phyloP scores from a whole-genome alignment of 1,284 basidiomycete species.

The Gomphus bonarii region DNA sequence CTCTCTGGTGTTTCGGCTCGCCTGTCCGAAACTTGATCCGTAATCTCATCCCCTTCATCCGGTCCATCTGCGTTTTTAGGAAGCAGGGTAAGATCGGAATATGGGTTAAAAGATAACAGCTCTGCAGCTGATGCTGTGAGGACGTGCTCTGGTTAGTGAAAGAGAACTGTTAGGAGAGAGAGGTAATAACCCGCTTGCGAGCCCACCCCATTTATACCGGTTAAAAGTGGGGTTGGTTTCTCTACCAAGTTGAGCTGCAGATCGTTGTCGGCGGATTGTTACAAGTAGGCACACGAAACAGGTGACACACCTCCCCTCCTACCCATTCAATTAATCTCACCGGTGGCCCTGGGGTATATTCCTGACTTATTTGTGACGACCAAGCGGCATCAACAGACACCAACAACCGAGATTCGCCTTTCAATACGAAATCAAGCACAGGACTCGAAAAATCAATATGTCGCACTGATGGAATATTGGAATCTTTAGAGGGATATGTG shows the following conservation, averaged over 20 bases:
- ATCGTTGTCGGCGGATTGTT: too few relatives aligned
- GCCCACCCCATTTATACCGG: constrained; percentile 12
- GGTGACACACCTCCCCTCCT: constrained; percentile 9
- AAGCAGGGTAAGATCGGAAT: constrained; percentile 44
- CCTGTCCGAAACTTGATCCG: constrained; percentile 12
- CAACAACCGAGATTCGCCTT: constrained; percentile 3
- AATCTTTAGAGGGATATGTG: constrained; percentile 16
- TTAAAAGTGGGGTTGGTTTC: constrained; percentile 7
- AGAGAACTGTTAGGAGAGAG: background rate
- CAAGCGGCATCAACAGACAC: constrained; percentile 15
- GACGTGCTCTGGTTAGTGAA: constrained; percentile 1
- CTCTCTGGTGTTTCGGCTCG: background rate
- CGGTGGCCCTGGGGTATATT: background rate
- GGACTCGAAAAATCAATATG: constrained; percentile 14
- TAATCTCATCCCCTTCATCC: constrained; percentile 27
- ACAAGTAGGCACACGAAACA: too few relatives aligned
- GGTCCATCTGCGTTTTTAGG: constrained; percentile 49
- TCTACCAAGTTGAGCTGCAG: constrained; percentile 7
- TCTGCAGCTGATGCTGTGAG: constrained; percentile 36
- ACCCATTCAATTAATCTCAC: constrained; percentile 11
- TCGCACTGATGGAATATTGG: constrained; percentile 1
- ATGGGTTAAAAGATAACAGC: constrained; percentile 47
- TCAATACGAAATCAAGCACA: constrained; percentile 16
- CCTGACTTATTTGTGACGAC: background rate
- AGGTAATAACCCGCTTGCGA: constrained; percentile 6